These are phyloP conservation scores for Starmerella asiatica DNA, from an alignment of 805 yeast species.

Conservation along the genomic window DNA sequence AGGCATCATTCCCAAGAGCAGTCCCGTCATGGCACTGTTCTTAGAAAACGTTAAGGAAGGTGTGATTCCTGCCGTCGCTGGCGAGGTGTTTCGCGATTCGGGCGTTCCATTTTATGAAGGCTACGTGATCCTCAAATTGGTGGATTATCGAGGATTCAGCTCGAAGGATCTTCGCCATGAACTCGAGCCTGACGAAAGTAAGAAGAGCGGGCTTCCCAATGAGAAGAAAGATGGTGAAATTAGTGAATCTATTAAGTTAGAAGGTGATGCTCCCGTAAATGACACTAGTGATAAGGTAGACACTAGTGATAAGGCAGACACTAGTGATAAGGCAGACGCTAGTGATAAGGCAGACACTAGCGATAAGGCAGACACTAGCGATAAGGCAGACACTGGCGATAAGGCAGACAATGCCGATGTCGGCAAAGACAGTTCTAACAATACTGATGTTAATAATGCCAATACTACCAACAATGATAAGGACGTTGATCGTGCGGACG, in stretches of 20 bases:
- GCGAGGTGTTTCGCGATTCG: slow-evolving; percentile 80
- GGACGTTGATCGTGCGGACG: too few species aligned
- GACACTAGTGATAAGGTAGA: not conserved
- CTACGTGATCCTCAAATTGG: slow-evolving; percentile 70
- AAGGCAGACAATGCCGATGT: not conserved
- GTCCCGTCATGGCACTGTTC: slow-evolving; percentile 62
- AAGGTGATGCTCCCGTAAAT: not conserved
- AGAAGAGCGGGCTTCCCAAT: too few species aligned
- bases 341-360: not conserved
- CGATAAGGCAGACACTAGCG: not conserved
- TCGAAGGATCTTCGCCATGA: not conserved
- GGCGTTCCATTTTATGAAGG: slow-evolving; percentile 81
- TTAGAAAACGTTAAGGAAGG: slow-evolving; percentile 66
- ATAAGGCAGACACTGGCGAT: not conserved
- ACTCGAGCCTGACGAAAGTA: not conserved
- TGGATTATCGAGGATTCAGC: slow-evolving; percentile 54
- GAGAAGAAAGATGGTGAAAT: too few species aligned
- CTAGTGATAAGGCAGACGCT: not conserved
- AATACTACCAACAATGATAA: not conserved
- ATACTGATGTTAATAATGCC: not conserved
- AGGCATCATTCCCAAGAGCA: slow-evolving; percentile 68
- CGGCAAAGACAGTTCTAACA: not conserved
- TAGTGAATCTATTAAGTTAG: too few species aligned
- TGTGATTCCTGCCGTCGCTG: slow-evolving; percentile 74
- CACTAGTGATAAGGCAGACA: not conserved